These are phyloP conservation scores for Rhodomyrtus psidioides DNA, from an alignment of 441 rosid genomes.

Conservation along the genomic window DNA sequence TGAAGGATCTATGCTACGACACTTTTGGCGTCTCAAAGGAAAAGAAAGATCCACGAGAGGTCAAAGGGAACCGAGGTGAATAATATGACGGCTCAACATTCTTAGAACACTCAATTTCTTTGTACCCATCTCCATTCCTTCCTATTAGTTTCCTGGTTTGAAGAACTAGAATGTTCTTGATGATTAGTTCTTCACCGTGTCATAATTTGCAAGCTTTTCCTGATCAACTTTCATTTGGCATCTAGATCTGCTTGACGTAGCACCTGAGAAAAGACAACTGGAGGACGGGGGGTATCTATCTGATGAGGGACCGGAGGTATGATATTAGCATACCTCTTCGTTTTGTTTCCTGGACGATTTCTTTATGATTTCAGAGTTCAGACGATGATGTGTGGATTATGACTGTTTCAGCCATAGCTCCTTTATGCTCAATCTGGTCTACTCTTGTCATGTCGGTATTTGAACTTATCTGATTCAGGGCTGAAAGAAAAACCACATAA, in stretches of 20 bases:
- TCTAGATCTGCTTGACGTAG: slow-evolving; percentile 62
- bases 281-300: slow-evolving; percentile 78
- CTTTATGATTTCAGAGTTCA: neutral
- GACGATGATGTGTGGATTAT: neutral
- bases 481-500: neutral
- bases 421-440: neutral
- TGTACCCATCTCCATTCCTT: neutral
- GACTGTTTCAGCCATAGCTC: neutral
- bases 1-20: slow-evolving; percentile 65
- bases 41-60: slow-evolving; percentile 52
- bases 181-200: neutral
- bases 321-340: neutral
- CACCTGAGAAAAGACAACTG: slow-evolving; percentile 64
- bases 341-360: neutral
- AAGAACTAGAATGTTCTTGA: neutral
- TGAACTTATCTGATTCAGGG: neutral
- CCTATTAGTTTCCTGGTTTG: neutral
- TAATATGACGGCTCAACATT: neutral
- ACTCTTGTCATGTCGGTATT: neutral
- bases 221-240: neutral
- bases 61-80: slow-evolving; percentile 53
- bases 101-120: neutral
- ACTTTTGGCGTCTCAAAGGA: slow-evolving; percentile 53
- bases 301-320: slow-evolving; percentile 58
- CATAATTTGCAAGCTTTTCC: neutral